Base-by-base conservation (phyloP, 2,329 filamentous ascomycete species). In the Trichoderma polysporum region DNA sequence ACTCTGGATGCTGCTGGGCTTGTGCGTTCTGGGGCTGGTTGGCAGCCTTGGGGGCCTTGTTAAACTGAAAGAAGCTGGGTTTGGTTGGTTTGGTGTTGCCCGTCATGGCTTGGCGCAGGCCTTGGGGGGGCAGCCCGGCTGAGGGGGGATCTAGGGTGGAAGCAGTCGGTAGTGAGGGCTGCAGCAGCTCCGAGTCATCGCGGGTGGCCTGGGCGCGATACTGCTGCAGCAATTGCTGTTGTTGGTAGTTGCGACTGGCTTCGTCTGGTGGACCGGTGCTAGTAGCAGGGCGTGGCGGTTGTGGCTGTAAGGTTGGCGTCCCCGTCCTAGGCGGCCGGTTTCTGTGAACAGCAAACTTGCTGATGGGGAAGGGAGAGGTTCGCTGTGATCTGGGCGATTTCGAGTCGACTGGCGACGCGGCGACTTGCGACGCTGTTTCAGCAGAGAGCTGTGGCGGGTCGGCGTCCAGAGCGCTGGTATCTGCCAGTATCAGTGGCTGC, bases 401-500 rank as follows among this genome's bases (percentile, higher is more conserved):
- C 70, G 78, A 76, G 68, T 73, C 74, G 70, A 74, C 71, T 62
- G 77, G 75, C 71, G 78, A 76, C 56, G 73, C 70, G 72, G 61
- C 54, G 57, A 68, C 69, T 67, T 67, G 59, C 64, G 70, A 70
- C 19, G 69, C 66, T 56, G 74, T 75, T 76, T 76, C 76, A 74
- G 73, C 69, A 71, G 71, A 72, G 59, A 39, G 41, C 56, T 37
- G 70, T 71, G 29, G 54, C 70, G 73, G 71, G 71, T 74, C 73
- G 66, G 73, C 65, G 68, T 73, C 72, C 71, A 74, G 70, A 72
- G 73, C 71, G 69, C 73, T 76, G 70, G 77, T 72, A 70, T 80
- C 80, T 73, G 80, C 79, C 77, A 87, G 80, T 75, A 82, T 78
- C 78, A 87, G 82, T 78, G 85, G 85, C 80, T 86, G 82, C 71